phyloP scores from a whole-genome alignment of 106 monocot species.

The Amphibolis antarctica region DNA sequence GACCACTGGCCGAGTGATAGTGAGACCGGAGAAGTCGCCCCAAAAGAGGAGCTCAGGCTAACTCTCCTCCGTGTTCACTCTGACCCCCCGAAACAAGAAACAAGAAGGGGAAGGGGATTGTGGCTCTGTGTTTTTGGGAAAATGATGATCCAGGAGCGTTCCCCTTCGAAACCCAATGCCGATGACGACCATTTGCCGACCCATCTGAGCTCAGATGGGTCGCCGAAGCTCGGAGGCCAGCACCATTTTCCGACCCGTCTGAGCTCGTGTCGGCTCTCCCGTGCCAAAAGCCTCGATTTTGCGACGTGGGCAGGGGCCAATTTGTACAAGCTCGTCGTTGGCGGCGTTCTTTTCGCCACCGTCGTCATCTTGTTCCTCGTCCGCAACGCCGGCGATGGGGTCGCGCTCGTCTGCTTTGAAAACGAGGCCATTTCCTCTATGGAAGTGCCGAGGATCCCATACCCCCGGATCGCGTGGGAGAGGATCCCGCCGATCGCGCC shows the following conservation, averaged over 20 bases:
- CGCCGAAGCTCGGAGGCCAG: not conserved
- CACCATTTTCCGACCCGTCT: not conserved
- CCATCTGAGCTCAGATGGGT: too few species aligned
- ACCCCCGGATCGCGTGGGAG: conserved; percentile 38
- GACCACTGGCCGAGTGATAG: too few species aligned
- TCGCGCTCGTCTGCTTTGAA: conserved; percentile 57
- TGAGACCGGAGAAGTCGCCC: too few species aligned
- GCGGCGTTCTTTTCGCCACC: conserved; percentile 28
- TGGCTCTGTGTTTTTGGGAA: too few species aligned
- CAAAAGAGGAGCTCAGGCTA: too few species aligned
- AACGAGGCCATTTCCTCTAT: conserved; percentile 10
- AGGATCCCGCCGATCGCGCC: conserved; percentile 31
- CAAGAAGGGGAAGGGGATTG: too few species aligned
- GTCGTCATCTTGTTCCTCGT: conserved; percentile 51
- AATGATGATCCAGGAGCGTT: too few species aligned
- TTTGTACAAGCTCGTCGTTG: conserved; percentile 32
- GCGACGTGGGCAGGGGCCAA: conserved; percentile 47
- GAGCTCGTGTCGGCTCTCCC: conserved; percentile 3
- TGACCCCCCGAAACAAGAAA: too few species aligned
- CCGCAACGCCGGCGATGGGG: conserved; percentile 26
- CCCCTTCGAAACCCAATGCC: too few species aligned
- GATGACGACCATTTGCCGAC: too few species aligned
- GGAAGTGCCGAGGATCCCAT: conserved; percentile 12
- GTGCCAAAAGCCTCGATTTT: conserved; percentile 31
- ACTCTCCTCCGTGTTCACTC: too few species aligned